Conservation (phyloP, 2,329 filamentous ascomycete species). For the Hypoxylon sp. region DNA sequence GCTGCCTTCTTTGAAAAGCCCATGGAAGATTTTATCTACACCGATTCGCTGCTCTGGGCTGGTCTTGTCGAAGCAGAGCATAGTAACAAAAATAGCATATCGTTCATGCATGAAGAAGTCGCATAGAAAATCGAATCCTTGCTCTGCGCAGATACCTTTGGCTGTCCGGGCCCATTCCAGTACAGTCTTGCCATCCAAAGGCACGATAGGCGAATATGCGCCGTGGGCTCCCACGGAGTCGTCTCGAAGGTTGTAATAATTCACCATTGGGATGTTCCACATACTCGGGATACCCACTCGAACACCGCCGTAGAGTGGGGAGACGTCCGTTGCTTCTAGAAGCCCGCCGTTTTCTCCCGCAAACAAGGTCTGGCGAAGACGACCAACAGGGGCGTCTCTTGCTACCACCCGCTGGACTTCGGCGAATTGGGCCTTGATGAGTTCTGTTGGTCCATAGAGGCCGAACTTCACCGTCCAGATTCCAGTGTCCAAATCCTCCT, state of each 20-base stretch:
- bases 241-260: slow-evolving; percentile 46
- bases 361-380: slow-evolving; percentile 50
- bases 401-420: slow-evolving; percentile 50
- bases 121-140: slow-evolving; percentile 55
- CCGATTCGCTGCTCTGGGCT: slow-evolving; percentile 49
- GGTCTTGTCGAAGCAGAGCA: slow-evolving; percentile 58
- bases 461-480: slow-evolving; percentile 57
- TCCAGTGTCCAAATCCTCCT: slow-evolving; percentile 52
- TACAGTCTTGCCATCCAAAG: slow-evolving; percentile 50
- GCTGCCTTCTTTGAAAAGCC: slow-evolving; percentile 47
- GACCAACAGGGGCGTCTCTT: slow-evolving; percentile 50
- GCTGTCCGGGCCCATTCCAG: slow-evolving; percentile 53
- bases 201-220: slow-evolving; percentile 50
- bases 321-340: slow-evolving; percentile 50
- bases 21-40: slow-evolving; percentile 48
- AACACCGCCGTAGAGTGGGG: slow-evolving; percentile 47
- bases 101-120: slow-evolving; percentile 60
- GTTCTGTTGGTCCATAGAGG: slow-evolving; percentile 52
- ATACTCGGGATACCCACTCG: slow-evolving; percentile 50
- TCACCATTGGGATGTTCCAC: slow-evolving; percentile 50
- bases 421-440: slow-evolving; percentile 56
- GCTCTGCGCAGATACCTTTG: slow-evolving; percentile 52
- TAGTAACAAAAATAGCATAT: slow-evolving; percentile 57
- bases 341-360: slow-evolving; percentile 49
- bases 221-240: slow-evolving; percentile 48